Conservation (phyloP, 192 early-diverging fungal genomes). For the Linnemannia hyalina region DNA sequence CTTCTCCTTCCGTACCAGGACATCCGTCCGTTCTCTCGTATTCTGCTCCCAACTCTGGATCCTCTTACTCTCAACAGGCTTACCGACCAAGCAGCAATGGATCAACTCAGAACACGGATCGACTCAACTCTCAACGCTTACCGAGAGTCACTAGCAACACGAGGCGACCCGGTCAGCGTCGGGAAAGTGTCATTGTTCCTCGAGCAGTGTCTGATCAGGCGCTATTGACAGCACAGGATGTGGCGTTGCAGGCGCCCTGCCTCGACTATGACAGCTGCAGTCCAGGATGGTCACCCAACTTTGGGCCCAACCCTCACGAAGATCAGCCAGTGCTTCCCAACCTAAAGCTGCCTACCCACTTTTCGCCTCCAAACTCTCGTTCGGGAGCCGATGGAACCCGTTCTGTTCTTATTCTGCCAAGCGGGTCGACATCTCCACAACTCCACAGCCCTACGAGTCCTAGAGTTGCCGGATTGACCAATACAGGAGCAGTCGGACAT, state of each 20-base stretch:
- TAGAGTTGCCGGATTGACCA: slow-evolving; percentile 26
- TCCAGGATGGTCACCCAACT: slow-evolving; percentile 10
- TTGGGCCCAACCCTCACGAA: not conserved
- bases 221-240: slow-evolving; percentile 34
- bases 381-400: not conserved
- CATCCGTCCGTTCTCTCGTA: not conserved
- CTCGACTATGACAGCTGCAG: slow-evolving; percentile 15
- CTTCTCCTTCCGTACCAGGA: not conserved
- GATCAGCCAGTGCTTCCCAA: not conserved
- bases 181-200: slow-evolving; percentile 30
- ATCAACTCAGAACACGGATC: not conserved
- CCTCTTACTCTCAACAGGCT: not conserved
- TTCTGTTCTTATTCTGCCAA: not conserved
- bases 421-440: not conserved
- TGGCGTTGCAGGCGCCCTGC: slow-evolving; percentile 19
- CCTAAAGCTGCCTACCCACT: not conserved
- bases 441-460: slow-evolving; percentile 1
- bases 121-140: not conserved
- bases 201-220: slow-evolving; percentile 40
- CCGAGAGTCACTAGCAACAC: not conserved
- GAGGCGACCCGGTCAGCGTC: not conserved
- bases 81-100: not conserved
- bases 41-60: not conserved
- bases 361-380: not conserved
- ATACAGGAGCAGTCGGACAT: slow-evolving; percentile 46